Base-by-base conservation (phyloP, 805 yeast species). In the Spathaspora gorwiae region DNA sequence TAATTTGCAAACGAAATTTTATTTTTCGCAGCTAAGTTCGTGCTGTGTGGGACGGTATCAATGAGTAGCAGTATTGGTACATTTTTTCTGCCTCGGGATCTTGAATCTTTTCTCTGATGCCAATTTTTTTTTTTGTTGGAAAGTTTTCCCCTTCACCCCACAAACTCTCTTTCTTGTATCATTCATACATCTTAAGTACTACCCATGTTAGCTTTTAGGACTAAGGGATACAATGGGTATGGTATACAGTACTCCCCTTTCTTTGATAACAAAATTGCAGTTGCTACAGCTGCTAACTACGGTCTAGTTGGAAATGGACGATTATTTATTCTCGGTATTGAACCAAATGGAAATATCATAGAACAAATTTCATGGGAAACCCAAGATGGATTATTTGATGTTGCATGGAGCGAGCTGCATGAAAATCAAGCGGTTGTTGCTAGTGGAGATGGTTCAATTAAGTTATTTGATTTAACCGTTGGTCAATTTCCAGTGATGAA, bases 261-360 rank as follows among this genome's bases (percentile, higher is more conserved):
- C 57, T 87, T 81, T 55, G 98, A 92, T 64, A 87, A 86, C 66
- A 86, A 87, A 56, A 58, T 92, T 19, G 97, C 96, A 0, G 92
- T 89, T 30, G 95, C 96, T 0, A 75, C 95, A 0, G 84, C 96
- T 1, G 89, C 97, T 26, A 94, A 92, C 67, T 92, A 82, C 63
- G 98, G 98, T 1, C 70, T 92, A 5, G 96, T 90, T 3, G 99
- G 99, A 2, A 92, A 92, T 63, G 99, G 99, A 6, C 76, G 87
- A 53, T 68, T 92, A 27, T 83, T 71, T 53, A 72, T 92, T 1
- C 68, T 92, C 24, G 81, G 80, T 40, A 86, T 92, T 39, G 78
- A 75, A 43, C 78, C 80, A 19, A 67, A 72, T 49, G 98, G 98
- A 0, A 55, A 53, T n/a, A 73, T 88, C 13, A 55, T 57, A 5